Conservation (phyloP, 495 filamentous ascomycete genomes). For the Delitschia confertaspora region DNA sequence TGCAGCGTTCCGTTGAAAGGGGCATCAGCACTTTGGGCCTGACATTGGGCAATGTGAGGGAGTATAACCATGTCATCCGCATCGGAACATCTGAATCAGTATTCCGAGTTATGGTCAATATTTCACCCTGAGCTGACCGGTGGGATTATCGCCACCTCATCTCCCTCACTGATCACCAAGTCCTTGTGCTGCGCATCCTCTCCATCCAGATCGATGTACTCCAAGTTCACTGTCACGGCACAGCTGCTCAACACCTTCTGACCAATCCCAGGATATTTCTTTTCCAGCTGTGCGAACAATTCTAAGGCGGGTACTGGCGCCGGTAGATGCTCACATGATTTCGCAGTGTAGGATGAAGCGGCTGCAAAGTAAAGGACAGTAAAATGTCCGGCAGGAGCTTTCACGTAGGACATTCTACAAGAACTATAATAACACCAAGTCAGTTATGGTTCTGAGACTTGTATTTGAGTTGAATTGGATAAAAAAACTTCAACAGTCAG, state of each 20-base stretch:
- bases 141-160: constrained; percentile 92
- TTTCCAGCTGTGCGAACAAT: constrained; percentile 66
- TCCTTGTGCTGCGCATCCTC: constrained; percentile 35
- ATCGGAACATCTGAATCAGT: too few relatives aligned
- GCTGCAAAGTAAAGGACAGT: constrained; percentile 27
- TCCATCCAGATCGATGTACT: constrained; percentile 69
- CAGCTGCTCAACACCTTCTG: constrained; percentile 64
- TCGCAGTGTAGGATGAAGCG: constrained; percentile 17
- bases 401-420: constrained; percentile 69
- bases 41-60: too few relatives aligned
- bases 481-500: constrained; percentile 7
- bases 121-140: constrained; percentile 80
- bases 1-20: too few relatives aligned
- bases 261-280: constrained; percentile 69
- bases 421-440: constrained; percentile 59
- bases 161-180: constrained; percentile 55
- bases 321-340: constrained; percentile 51
- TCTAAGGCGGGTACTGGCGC: constrained; percentile 28
- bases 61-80: not conserved
- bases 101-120: not conserved
- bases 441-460: too few relatives aligned
- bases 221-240: constrained; percentile 75
- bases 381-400: constrained; percentile 36
- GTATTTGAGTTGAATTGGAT: too few relatives aligned
- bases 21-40: too few relatives aligned